Base-by-base conservation (phyloP, 805 yeast species). In the Metschnikowia lachancei region DNA sequence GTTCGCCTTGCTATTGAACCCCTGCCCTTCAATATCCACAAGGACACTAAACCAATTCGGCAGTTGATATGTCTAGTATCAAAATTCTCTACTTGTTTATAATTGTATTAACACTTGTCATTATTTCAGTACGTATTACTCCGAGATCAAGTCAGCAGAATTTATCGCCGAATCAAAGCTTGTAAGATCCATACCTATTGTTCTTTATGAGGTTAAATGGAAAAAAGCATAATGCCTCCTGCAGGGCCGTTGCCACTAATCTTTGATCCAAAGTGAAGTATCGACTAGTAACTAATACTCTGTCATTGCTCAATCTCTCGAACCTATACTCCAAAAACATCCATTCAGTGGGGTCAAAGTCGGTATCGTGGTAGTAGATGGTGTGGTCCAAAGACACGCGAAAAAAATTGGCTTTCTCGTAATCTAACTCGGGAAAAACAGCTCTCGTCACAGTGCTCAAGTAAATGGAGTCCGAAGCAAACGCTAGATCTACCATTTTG, bases 381-480 rank as follows among this genome's bases (percentile, higher is more conserved):
- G 66, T 40, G 48, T 70, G 75, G 50, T 70, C 75, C 41, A 70
- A 59, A 33, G 69, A 63, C 2, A 67, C 73, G 33, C 74, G 56
- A 56, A 70, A 70, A 46, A 64, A 68, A 17, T 57, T 43, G 9
- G 43, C 13, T 22, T 46, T 44, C 26, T 52, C 46, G 12, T 47
- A 49, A 24, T 46, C 43, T 12, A 59, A 24, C 19, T 50, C 29
- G 16, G 54, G 42, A 14, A 45, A 38, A 18, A 69, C 46, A 0
- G 62, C 61, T 14, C 65, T 54, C 28, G 57, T 28, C 26, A 67
- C 48, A 3, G 65, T 50, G 16, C 66, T 62, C 41, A 70, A 54
- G 52, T 55, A 69, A 24, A 68, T 47, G 24, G 66, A 57, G 49
- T 70, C 75, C n/a, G 65, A 58, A 1, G 57, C 52, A 35, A 55